These are phyloP conservation scores for Aegilops speltoides DNA, from an alignment of 176 grass and related monocot species.

Conservation along the genomic window DNA sequence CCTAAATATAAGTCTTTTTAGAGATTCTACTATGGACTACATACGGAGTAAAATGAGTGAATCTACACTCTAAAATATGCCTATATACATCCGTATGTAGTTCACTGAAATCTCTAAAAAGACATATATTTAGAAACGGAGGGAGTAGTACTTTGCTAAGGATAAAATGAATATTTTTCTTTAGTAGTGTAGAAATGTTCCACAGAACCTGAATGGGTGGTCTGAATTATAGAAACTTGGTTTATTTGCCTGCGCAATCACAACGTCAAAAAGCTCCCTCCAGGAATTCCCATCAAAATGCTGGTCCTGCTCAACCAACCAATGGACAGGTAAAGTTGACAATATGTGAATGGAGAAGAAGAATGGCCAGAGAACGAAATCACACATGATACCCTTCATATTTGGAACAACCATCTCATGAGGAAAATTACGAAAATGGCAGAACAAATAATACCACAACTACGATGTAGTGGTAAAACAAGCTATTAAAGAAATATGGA, in stretches of 20 bases:
- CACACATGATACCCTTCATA: slow-evolving; percentile 1
- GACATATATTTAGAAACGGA: no score
- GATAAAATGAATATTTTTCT: not conserved
- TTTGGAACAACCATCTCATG: not conserved
- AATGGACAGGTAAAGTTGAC: slow-evolving; percentile 10
- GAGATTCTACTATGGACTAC: no score
- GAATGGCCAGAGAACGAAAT: not conserved
- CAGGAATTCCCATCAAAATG: slow-evolving; percentile 80
- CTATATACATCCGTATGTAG: no score
- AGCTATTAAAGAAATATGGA: not conserved
- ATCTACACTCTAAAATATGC: no score
- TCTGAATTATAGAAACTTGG: slow-evolving; percentile 95
- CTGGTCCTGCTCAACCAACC: slow-evolving; percentile 53
- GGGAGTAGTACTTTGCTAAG: not conserved
- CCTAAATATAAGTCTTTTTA: no score
- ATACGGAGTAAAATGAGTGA: no score
- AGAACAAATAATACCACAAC: not conserved
- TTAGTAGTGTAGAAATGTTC: slow-evolving; percentile 11
- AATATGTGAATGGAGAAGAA: not conserved
- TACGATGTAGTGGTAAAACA: not conserved
- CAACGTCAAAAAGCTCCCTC: slow-evolving; percentile 97
- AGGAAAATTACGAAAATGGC: not conserved
- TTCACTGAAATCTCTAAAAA: no score
- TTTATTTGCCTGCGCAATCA: slow-evolving; percentile 97
- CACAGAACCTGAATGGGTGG: slow-evolving; percentile 79